These are phyloP conservation scores for Salix udensis DNA, from an alignment of 345 rosid genomes.

Conservation along the genomic window DNA sequence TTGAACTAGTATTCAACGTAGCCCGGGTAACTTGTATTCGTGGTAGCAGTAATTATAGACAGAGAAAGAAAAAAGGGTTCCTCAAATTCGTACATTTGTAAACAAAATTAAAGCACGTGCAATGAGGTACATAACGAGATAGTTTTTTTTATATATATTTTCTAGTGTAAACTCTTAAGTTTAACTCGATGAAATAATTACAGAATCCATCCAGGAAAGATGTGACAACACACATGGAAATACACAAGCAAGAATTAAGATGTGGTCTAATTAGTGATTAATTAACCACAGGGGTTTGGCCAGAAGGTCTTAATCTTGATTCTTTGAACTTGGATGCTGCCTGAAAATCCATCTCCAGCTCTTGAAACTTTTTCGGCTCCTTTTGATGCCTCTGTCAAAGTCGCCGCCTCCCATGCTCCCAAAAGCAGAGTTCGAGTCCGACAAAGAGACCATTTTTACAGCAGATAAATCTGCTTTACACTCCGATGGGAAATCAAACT, in stretches of 20 bases:
- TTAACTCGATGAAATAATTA: neutral
- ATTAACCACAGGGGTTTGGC: constrained; percentile 8
- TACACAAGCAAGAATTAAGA: neutral
- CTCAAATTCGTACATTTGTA: no score
- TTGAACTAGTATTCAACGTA: no score
- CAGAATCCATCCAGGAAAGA: neutral
- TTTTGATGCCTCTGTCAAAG: constrained; percentile 59
- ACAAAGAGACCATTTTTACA: constrained; percentile 25
- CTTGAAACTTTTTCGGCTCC: constrained; percentile 76
- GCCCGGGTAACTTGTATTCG: no score
- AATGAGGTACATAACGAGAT: neutral
- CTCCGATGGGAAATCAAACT: constrained; percentile 62
- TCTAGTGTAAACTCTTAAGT: neutral
- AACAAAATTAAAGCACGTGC: neutral
- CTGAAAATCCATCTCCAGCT: constrained; percentile 95
- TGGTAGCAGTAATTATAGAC: no score
- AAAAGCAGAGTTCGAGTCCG: constrained; percentile 44
- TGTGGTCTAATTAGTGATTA: neutral
- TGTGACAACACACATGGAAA: neutral
- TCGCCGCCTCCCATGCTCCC: constrained; percentile 55
- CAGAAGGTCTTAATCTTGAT: constrained; percentile 34
- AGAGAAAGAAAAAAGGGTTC: no score
- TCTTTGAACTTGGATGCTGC: constrained; percentile 44
- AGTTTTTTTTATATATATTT: no score
- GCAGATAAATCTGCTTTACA: constrained; percentile 25